A percentile compares a stretch with the other conserved stretches of the same genome.
Conservation (phyloP, 2,329 filamentous ascomycete species). For the Daldinia eschscholtzii region DNA sequence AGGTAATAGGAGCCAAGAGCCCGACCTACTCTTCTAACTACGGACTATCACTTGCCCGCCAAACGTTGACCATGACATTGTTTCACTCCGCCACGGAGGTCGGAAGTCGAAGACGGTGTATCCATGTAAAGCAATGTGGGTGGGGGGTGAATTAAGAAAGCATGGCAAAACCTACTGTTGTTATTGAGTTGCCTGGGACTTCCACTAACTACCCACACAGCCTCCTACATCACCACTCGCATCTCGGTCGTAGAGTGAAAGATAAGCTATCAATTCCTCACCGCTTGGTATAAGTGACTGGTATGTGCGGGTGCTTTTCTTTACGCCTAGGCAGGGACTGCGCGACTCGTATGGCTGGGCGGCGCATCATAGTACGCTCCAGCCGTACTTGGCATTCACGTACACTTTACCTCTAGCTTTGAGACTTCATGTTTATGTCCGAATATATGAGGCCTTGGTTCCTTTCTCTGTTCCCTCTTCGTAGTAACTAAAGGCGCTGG, state of each 20-base stretch:
- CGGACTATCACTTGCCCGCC: constrained; percentile 1
- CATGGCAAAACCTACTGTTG: constrained; percentile 15
- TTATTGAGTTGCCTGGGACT: constrained; percentile 34
- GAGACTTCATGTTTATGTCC: background rate
- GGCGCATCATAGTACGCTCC: constrained; percentile 13
- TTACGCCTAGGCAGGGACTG: constrained; percentile 5
- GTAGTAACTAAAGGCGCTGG: background rate
- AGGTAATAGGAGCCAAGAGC: constrained; percentile 5
- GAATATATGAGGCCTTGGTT: background rate
- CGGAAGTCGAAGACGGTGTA: background rate
- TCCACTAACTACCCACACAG: constrained; percentile 30
- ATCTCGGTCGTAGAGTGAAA: constrained; percentile 20
- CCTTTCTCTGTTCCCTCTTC: too few relatives aligned
- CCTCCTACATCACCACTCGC: constrained; percentile 27
- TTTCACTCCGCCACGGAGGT: constrained; percentile 7
- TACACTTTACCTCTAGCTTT: background rate
- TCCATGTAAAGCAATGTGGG: constrained; percentile 3
- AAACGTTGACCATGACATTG: background rate
- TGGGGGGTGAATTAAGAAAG: constrained; percentile 22
- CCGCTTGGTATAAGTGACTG: constrained; percentile 10
- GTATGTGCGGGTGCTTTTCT: constrained; percentile 4
- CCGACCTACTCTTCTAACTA: background rate
- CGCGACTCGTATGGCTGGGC: constrained; percentile 17
- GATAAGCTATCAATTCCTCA: constrained; percentile 7
- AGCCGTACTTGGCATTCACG: constrained; percentile 23